Evolutionary conservation across 345 rosid genomes (phyloP), one percentile per base, ranked within the genome.

Genomic region (Laguncularia racemosa): DNA sequence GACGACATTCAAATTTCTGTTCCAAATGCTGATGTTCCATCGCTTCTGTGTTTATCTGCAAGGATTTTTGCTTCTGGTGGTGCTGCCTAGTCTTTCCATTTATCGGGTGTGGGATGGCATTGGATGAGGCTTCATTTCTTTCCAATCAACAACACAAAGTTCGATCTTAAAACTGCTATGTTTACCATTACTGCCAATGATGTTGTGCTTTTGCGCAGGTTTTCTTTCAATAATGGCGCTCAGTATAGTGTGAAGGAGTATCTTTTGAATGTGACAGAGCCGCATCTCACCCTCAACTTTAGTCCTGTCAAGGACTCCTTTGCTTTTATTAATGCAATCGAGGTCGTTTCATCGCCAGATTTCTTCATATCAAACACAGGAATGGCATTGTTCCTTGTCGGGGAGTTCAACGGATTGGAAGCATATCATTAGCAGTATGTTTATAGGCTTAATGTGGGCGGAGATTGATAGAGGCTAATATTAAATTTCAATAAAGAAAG

Each of bases 271-370:
- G 20, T 2, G 56, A 57, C 33, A 3, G 47, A 50, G 16, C 68
- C 16, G 12, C 46, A 56, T 40, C 10, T 64, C 20, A 57, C 23
- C n/a, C 28, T 44, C 50, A 50, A 49, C 33, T 64, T 56, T 55
- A 20, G 18, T 12, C 61, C 47, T 12, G 15, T 56, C 44, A 14
- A 47, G 33, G 33, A 45, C 33, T 64, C 68, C 0, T 43, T 50
- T 26, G 61, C 68, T 7, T 50, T 64, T 1, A 40, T 63, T 33
- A 23, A 64, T 16, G 55, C 68, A 13, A 2, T 57, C 44, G 68
- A 64, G 68, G 61, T 64, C 16, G 62, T 65, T 38, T 65, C 58
- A 0, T 61, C 62, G 10, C 58, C 58, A 4, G 53, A 19, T 26
- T 44, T 38, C 13, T 15, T 7, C 1, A 14, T 51, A 20, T 8